Evolutionary conservation across 164 flowering plant genomes (phyloP).

Genomic region (Litsea cubeba): DNA sequence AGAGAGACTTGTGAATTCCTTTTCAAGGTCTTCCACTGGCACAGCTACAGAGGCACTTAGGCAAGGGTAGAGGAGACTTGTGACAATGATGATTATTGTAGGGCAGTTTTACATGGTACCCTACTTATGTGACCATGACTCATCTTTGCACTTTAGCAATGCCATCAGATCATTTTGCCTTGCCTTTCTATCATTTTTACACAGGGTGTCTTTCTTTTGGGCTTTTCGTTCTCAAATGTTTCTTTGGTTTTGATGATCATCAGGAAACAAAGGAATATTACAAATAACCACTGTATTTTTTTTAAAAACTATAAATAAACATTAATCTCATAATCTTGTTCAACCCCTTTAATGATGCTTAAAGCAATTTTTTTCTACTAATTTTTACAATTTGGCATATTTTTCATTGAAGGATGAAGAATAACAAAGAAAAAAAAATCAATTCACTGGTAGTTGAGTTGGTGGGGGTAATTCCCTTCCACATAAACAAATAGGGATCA

Average conservation of each 20-base stretch:
- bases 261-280: neutral
- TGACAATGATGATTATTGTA: constrained; percentile 1
- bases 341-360: too few relatives aligned
- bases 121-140: constrained; percentile 8
- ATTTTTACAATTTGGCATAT: too few relatives aligned
- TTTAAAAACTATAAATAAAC: too few relatives aligned
- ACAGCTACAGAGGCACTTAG: neutral
- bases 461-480: too few relatives aligned
- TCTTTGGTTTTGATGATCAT: neutral
- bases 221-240: constrained; percentile 1
- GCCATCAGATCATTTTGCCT: constrained; percentile 2
- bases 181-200: neutral
- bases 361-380: too few relatives aligned
- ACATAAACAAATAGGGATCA: too few relatives aligned
- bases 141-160: constrained; percentile 6
- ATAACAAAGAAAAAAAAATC: too few relatives aligned
- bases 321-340: too few relatives aligned
- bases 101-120: neutral
- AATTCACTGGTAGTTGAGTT: too few relatives aligned
- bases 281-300: neutral
- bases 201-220: neutral
- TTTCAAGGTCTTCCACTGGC: neutral
- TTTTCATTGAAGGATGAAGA: too few relatives aligned
- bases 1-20: neutral
- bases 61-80: neutral